Conservation (phyloP, 441 rosid species). For the Melastoma candidum region DNA sequence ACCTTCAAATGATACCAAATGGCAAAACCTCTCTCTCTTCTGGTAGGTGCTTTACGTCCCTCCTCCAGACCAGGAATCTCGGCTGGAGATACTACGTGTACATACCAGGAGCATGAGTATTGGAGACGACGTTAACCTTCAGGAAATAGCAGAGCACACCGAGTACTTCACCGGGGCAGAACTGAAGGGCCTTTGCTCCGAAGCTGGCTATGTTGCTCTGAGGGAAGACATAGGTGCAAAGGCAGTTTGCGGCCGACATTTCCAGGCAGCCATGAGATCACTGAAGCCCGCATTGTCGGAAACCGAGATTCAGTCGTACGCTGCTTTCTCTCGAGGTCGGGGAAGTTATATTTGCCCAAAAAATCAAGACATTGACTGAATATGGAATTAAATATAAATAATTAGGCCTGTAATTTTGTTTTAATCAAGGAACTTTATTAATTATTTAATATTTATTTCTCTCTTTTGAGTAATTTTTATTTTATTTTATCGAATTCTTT, state of each 20-base stretch:
- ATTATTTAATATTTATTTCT: no score
- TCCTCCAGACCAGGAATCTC: slow-evolving; percentile 71
- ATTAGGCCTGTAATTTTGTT: no score
- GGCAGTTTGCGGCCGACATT: slow-evolving; percentile 51
- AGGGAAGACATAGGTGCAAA: slow-evolving; percentile 69
- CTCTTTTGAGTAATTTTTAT: no score
- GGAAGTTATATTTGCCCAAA: not conserved
- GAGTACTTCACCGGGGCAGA: slow-evolving; percentile 86
- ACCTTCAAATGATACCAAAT: not conserved
- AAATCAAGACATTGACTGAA: no score
- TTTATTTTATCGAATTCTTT: no score
- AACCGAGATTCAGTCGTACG: slow-evolving; percentile 46
- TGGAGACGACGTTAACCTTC: slow-evolving; percentile 55
- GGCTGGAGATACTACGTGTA: slow-evolving; percentile 68
- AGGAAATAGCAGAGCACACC: slow-evolving; percentile 61
- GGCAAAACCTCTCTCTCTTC: not conserved
- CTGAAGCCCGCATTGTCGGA: slow-evolving; percentile 69
- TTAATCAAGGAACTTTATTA: no score
- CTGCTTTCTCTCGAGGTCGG: slow-evolving; percentile 40
- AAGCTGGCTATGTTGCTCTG: slow-evolving; percentile 79
- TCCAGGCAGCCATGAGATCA: slow-evolving; percentile 46
- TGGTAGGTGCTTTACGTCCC: slow-evolving; percentile 69
- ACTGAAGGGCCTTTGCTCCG: slow-evolving; percentile 71
- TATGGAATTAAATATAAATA: no score
- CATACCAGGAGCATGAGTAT: slow-evolving; percentile 76